Conservation (phyloP, 345 rosid genomes). For the Melastoma malabathricum region DNA sequence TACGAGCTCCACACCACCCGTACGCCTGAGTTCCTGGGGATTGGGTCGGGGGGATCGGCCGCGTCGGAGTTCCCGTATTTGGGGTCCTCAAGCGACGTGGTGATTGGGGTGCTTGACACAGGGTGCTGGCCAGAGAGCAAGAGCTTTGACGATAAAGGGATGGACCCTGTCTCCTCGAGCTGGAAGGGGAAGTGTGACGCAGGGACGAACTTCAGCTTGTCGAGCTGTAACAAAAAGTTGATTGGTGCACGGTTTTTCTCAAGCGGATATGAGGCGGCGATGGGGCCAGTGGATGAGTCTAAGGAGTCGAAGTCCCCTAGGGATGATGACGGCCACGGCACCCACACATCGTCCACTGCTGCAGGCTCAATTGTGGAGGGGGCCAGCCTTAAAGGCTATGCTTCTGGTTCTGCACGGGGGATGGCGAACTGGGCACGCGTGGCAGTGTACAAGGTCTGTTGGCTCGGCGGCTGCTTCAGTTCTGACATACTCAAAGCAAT, state of each 20-base stretch:
- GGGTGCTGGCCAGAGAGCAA: conserved; percentile 87
- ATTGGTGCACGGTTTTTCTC: conserved; percentile 75
- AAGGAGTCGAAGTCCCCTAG: conserved; percentile 50
- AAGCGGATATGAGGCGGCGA: conserved; percentile 53
- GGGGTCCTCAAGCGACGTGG: conserved; percentile 28
- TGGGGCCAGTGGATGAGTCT: conserved; percentile 22
- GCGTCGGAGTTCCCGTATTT: conserved; percentile 15
- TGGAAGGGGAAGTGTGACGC: conserved; percentile 75
- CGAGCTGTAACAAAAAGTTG: conserved; percentile 59
- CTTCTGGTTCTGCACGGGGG: conserved; percentile 53
- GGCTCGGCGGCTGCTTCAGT: conserved; percentile 37
- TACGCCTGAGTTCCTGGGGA: conserved; percentile 68
- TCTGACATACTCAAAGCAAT: conserved; percentile 48
- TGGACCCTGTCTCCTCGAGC: conserved; percentile 50
- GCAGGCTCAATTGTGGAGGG: conserved; percentile 54
- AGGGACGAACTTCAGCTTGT: conserved; percentile 49
- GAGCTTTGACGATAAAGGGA: conserved; percentile 47
- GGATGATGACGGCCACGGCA: conserved; percentile 58
- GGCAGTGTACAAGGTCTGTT: conserved; percentile 49
- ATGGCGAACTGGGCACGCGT: conserved; percentile 48
- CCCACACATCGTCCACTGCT: conserved; percentile 61
- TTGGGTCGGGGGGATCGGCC: conserved; percentile 27
- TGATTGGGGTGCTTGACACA: conserved; percentile 75
- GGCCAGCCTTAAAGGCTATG: conserved; percentile 47
- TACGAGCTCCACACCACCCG: conserved; percentile 80